phyloP scores from a whole-genome alignment of 225 moss, liverwort and hornwort species.

The Bryoerythrophyllum caledonicum region DNA sequence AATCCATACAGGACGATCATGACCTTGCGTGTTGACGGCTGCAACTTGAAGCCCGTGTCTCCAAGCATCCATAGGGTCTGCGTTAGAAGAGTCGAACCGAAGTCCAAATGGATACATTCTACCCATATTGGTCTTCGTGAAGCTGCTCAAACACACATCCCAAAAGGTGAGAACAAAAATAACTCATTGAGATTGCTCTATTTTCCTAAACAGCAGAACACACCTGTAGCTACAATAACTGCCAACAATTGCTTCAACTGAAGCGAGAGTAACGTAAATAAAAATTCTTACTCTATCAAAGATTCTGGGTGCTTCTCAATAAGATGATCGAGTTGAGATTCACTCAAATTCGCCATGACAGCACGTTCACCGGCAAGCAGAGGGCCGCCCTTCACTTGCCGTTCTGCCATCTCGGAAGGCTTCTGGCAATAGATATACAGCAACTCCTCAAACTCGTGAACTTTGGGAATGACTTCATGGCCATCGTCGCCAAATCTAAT shows the following conservation, averaged over 20 bases:
- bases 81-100: slow-evolving; percentile 94
- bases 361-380: slow-evolving; percentile 64
- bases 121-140: slow-evolving; percentile 78
- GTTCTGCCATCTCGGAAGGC: slow-evolving; percentile 81
- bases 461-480: slow-evolving; percentile 46
- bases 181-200: no score
- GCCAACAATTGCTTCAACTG: no score
- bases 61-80: slow-evolving; percentile 84
- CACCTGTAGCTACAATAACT: no score
- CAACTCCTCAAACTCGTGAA: slow-evolving; percentile 73
- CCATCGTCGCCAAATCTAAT: slow-evolving; percentile 10
- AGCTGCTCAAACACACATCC: slow-evolving; percentile 69
- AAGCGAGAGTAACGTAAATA: no score
- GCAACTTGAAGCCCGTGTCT: slow-evolving; percentile 90
- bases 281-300: slow-evolving; percentile 70
- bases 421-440: slow-evolving; percentile 91
- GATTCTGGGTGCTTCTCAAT: slow-evolving; percentile 61
- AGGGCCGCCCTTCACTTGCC: slow-evolving; percentile 73
- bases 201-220: no score
- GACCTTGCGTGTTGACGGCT: slow-evolving; percentile 87
- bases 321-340: slow-evolving; percentile 68
- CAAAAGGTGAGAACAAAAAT: no score
- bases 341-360: slow-evolving; percentile 94
- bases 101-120: slow-evolving; percentile 93
- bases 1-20: slow-evolving; percentile 82